Evolutionary conservation across 331 rosid species (phyloP).

Genomic region (Phaseolus coccineus): DNA sequence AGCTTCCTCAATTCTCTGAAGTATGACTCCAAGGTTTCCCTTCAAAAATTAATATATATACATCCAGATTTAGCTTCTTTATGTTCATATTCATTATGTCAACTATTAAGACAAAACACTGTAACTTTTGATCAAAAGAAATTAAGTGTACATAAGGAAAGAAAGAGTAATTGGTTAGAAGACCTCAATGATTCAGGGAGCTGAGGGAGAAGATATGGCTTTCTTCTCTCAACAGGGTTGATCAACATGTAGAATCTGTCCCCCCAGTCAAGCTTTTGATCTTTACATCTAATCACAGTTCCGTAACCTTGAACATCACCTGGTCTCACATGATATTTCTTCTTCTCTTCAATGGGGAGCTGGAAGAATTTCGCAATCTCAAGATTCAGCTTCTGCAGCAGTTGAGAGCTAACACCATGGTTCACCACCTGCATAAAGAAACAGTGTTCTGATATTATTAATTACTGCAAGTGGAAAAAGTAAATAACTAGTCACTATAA

Average conservation of each 20-base stretch:
- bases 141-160: neutral
- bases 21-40: constrained; percentile 69
- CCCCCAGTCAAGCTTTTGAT: constrained; percentile 87
- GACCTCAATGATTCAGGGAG: constrained; percentile 71
- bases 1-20: constrained; percentile 51
- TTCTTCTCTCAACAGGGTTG: constrained; percentile 68
- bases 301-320: constrained; percentile 90
- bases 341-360: constrained; percentile 72
- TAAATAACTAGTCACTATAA: neutral
- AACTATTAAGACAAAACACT: too few species aligned
- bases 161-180: neutral
- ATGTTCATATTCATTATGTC: too few species aligned
- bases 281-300: constrained; percentile 47
- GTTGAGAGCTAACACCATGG: constrained; percentile 67
- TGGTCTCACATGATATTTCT: constrained; percentile 52
- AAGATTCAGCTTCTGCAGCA: constrained; percentile 55
- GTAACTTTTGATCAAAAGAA: too few species aligned
- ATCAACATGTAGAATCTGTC: constrained; percentile 66
- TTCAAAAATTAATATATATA: constrained; percentile 18
- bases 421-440: constrained; percentile 63
- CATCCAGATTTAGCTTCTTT: too few species aligned
- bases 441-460: neutral
- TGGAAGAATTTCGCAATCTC: constrained; percentile 71
- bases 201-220: constrained; percentile 66
- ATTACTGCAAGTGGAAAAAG: neutral